A percentile compares a stretch with the other conserved stretches of the same genome.
Conservation (phyloP, 1,284 basidiomycete species). For the Ustilago crameri region DNA sequence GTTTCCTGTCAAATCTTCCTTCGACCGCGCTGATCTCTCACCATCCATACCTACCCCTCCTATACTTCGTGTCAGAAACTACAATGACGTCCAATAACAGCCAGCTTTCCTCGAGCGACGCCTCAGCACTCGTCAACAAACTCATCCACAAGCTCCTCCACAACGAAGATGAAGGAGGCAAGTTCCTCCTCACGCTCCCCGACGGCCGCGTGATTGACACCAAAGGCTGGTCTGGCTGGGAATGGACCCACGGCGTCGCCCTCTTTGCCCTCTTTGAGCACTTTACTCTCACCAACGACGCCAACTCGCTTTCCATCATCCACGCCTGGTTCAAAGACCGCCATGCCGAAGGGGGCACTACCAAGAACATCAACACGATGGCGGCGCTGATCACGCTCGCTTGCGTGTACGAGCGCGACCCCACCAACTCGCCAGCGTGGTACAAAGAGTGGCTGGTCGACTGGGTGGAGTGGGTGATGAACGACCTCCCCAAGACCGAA, state of each 20-base stretch:
- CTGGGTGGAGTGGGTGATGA: conserved; percentile 78
- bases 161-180: conserved; percentile 74
- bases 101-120: conserved; percentile 14
- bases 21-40: no score
- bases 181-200: conserved; percentile 73
- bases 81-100: no score
- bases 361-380: conserved; percentile 79
- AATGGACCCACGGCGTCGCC: conserved; percentile 75
- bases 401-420: conserved; percentile 71
- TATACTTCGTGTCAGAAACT: no score
- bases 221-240: conserved; percentile 77
- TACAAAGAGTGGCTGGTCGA: conserved; percentile 73
- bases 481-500: conserved; percentile 73
- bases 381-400: conserved; percentile 75
- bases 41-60: no score
- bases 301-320: conserved; percentile 71
- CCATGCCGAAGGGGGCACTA: conserved; percentile 73
- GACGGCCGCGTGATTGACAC: conserved; percentile 76
- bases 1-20: no score
- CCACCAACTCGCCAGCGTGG: conserved; percentile 45
- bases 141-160: conserved; percentile 66
- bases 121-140: conserved; percentile 24
- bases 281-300: conserved; percentile 71
- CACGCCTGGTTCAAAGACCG: conserved; percentile 74
- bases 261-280: conserved; percentile 67